phyloP scores from a whole-genome alignment of 805 yeast genomes.

The Pichia phayaonensis region DNA sequence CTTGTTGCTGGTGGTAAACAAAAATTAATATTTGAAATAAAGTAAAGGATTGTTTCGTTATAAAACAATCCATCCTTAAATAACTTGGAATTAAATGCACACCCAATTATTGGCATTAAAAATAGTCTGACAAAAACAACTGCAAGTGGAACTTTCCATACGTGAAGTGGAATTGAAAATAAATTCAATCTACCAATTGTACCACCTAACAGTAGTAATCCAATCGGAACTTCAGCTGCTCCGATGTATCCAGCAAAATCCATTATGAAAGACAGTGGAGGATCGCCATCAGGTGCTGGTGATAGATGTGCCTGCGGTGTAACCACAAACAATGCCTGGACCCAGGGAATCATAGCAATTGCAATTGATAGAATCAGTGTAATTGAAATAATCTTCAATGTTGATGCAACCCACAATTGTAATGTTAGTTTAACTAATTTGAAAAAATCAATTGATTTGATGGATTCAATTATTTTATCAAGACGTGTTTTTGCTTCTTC shows the following conservation, averaged over 20 bases:
- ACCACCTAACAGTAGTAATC: slow-evolving; percentile 78
- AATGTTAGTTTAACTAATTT: slow-evolving; percentile 4
- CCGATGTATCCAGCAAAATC: slow-evolving; percentile 77
- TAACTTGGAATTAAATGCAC: slow-evolving; percentile 54
- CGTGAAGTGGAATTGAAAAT: slow-evolving; percentile 55
- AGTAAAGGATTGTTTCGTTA: slow-evolving; percentile 53
- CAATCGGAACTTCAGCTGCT: slow-evolving; percentile 82
- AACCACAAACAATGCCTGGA: slow-evolving; percentile 57
- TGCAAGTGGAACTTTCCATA: slow-evolving; percentile 57
- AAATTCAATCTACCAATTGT: slow-evolving; percentile 72
- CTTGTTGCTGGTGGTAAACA: slow-evolving; percentile 86
- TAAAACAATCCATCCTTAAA: slow-evolving; percentile 56
- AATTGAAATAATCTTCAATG: slow-evolving; percentile 65
- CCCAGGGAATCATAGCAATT: slow-evolving; percentile 79
- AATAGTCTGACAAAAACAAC: slow-evolving; percentile 54
- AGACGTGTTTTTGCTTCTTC: slow-evolving; percentile 1
- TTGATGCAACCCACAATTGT: slow-evolving; percentile 32
- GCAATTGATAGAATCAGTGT: slow-evolving; percentile 56
- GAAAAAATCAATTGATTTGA: slow-evolving; percentile 5
- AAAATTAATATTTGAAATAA: slow-evolving; percentile 66
- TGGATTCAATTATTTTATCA: not conserved
- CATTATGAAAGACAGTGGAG: slow-evolving; percentile 79
- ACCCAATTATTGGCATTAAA: slow-evolving; percentile 72
- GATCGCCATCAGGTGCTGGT: slow-evolving; percentile 76
- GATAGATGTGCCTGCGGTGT: slow-evolving; percentile 44